Percentiles rank a stretch among this genome's conserved stretches.
Conservation (phyloP, 352 stramenopile genomes). For the Phytopythium mirpurense region DNA sequence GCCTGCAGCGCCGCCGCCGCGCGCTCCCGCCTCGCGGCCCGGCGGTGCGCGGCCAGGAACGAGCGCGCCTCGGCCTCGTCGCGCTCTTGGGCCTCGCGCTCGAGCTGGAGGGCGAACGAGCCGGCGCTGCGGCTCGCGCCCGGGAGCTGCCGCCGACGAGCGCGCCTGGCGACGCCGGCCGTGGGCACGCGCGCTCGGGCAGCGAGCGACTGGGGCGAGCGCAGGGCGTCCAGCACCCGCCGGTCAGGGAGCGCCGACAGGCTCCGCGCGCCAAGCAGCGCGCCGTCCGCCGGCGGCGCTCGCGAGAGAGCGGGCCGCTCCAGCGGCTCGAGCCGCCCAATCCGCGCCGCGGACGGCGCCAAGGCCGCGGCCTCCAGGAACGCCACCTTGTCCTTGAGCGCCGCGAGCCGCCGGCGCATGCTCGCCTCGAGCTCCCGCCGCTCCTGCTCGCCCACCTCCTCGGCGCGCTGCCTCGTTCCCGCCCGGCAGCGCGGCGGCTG, state of each 20-base stretch:
- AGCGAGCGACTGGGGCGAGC: background rate
- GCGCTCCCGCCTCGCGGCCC: constrained; percentile 14
- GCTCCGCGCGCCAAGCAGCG: background rate
- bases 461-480: background rate
- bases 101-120: constrained; percentile 16
- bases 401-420: constrained; percentile 1
- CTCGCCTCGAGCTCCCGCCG: constrained; percentile 11
- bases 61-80: constrained; percentile 19
- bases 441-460: constrained; percentile 15
- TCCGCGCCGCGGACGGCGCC: constrained; percentile 2
- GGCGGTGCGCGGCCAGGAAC: constrained; percentile 13
- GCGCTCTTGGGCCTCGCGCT: constrained; percentile 18
- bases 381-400: constrained; percentile 25
- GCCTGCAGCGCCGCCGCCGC: constrained; percentile 42
- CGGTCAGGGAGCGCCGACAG: constrained; percentile 3
- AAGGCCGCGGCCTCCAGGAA: constrained; percentile 22
- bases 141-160: background rate
- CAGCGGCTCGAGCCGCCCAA: background rate
- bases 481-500: constrained; percentile 2
- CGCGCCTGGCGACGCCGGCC: background rate
- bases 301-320: constrained; percentile 1
- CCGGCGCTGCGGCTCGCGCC: constrained; percentile 6
- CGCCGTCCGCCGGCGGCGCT: background rate
- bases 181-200: constrained; percentile 5
- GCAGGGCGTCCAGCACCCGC: background rate